Evolutionary conservation across 2,329 filamentous ascomycete species (phyloP), one percentile per base, ranked within the genome.

Genomic region (Nothophaeocryptopus gaeumannii): DNA sequence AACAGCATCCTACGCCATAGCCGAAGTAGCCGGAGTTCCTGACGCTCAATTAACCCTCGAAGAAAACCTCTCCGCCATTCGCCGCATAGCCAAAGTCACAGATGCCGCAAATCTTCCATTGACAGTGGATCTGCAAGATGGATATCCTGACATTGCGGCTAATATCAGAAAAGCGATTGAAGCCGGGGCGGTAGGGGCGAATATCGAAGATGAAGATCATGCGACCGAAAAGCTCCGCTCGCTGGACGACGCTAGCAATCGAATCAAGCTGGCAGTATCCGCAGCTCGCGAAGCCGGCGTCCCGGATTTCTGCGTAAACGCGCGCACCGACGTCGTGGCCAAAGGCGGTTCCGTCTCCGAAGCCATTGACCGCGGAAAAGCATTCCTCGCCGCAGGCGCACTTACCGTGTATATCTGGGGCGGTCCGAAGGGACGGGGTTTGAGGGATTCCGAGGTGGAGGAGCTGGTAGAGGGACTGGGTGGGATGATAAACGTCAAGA

Each of bases 341-440:
- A 67, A 70, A 37, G 75, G 63, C 40, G 63, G 47, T 9, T 63
- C 59, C 3, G 50, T 82, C 8, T 61, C 70, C 2, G 77, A 82
- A 40, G 79, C 75, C 2, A 70, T 84, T 39, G 62, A 66, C 40
- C 70, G 82, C 0, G 82, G 80, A 0, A 76, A 74, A 50, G 75
- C 74, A n/a, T 84, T 78, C 60, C 67, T 84, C 2, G 74, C 70
- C 0, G 79, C 79, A 2, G 82, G 81, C 0, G 82, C 81, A 0
- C 78, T 74, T 10, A 82, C 77, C 0, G 73, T 81, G 0, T 84
- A 83, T 67, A 79, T 82, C 44, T 84, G 79, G 80, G 81, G 81
- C 11, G 78, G 73, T 1, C 58, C 68, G 0, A 65, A 65, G 32
- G 62, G 72, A 11, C 65, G 78, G 35, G 66, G 69, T 0, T 60